A percentile compares a stretch with the other conserved stretches of the same genome.
Conservation (phyloP, 208 protist species). For the Herpetomonas muscarum region DNA sequence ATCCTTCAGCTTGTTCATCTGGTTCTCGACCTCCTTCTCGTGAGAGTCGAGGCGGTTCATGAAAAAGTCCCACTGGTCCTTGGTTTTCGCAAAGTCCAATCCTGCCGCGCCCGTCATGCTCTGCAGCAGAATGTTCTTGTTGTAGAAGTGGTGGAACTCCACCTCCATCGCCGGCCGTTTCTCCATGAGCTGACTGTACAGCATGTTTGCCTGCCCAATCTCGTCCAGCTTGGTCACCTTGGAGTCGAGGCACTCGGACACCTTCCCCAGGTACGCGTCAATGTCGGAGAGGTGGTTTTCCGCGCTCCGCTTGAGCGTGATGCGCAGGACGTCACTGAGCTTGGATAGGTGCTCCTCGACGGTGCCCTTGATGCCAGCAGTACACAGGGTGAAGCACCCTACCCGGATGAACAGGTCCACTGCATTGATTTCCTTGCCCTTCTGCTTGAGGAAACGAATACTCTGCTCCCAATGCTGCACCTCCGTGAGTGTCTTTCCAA, state of each 20-base stretch:
- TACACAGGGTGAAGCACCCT: constrained; percentile 92
- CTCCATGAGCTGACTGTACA: constrained; percentile 75
- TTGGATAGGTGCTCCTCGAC: constrained; percentile 93
- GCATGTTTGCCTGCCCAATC: constrained; percentile 87
- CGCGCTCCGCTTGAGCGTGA: constrained; percentile 81
- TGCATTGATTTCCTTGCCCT: constrained; percentile 92
- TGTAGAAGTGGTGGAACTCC: constrained; percentile 90
- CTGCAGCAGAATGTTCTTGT: constrained; percentile 90
- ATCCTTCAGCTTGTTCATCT: constrained; percentile 67
- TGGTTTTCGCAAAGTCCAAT: constrained; percentile 68
- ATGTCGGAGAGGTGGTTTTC: constrained; percentile 77
- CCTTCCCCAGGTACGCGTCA: constrained; percentile 77
- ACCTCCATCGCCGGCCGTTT: constrained; percentile 79
- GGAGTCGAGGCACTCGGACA: constrained; percentile 61
- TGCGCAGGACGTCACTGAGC: constrained; percentile 84
- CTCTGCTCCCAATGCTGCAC: constrained; percentile 95
- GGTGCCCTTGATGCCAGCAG: constrained; percentile 88
- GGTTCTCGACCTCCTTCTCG: constrained; percentile 90
- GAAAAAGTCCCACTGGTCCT: constrained; percentile 68
- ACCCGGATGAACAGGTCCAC: constrained; percentile 93
- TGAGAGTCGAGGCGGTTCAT: constrained; percentile 91
- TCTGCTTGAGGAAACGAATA: constrained; percentile 93
- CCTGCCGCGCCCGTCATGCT: constrained; percentile 77
- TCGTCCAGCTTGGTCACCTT: constrained; percentile 93
- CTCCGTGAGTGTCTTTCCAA: constrained; percentile 80